Conservation (phyloP, 331 rosid genomes). For the Malus hybrid region DNA sequence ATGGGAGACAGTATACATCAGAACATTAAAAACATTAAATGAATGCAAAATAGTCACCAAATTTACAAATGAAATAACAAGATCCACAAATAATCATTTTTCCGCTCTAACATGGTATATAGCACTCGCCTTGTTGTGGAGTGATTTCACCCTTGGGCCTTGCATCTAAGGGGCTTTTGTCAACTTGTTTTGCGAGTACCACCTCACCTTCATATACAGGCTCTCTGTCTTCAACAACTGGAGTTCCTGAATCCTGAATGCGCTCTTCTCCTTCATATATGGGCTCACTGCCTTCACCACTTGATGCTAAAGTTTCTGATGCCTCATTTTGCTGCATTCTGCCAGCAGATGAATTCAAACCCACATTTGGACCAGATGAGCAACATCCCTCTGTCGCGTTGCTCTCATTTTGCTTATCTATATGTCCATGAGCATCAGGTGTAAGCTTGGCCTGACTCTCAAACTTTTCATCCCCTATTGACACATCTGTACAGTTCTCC, state of each 20-base stretch:
- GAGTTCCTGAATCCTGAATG: slow-evolving; percentile 46
- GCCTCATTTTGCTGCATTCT: slow-evolving; percentile 38
- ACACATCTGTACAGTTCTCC: slow-evolving; percentile 27
- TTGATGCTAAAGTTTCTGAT: slow-evolving; percentile 52
- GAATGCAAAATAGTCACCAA: not conserved
- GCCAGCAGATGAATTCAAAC: slow-evolving; percentile 43
- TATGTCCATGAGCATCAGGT: slow-evolving; percentile 28
- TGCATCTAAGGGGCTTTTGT: slow-evolving; percentile 45
- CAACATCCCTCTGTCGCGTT: slow-evolving; percentile 25
- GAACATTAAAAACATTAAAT: slow-evolving; percentile 8
- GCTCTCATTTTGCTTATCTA: slow-evolving; percentile 29
- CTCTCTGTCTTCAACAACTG: slow-evolving; percentile 50
- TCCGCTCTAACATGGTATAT: not conserved
- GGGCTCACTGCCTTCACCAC: slow-evolving; percentile 70
- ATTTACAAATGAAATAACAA: not conserved
- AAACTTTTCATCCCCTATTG: slow-evolving; percentile 25
- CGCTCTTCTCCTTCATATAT: slow-evolving; percentile 97
- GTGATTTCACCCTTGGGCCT: slow-evolving; percentile 57
- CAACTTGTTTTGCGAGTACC: slow-evolving; percentile 76
- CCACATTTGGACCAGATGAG: slow-evolving; percentile 34
- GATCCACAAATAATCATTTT: slow-evolving; percentile 5
- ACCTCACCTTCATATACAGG: slow-evolving; percentile 96
- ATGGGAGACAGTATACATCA: slow-evolving; percentile 1
- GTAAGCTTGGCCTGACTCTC: slow-evolving; percentile 25
- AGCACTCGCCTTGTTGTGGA: slow-evolving; percentile 57